Conservation (phyloP, 345 rosid genomes). For the Salix udensis region DNA sequence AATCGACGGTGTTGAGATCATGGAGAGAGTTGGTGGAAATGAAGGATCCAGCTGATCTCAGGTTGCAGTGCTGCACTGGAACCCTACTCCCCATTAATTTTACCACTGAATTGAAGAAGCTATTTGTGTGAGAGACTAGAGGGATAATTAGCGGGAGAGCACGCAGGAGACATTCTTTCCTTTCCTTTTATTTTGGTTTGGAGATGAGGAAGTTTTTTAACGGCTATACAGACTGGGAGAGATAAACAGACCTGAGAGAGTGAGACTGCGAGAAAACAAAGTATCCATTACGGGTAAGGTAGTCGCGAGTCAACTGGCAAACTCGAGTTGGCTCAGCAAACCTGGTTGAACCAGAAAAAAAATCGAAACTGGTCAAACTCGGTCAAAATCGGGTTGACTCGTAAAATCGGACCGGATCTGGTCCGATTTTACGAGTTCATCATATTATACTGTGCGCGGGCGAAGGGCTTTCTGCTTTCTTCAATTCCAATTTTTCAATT, state of each 20-base stretch:
- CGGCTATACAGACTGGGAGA: constrained; percentile 31
- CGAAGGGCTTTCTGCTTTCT: too few species aligned
- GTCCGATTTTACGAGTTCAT: too few species aligned
- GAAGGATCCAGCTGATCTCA: constrained; percentile 66
- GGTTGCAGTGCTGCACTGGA: constrained; percentile 65
- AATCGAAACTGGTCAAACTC: too few species aligned
- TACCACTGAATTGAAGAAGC: too few species aligned
- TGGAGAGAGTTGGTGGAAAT: constrained; percentile 52
- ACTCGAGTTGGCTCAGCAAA: too few species aligned
- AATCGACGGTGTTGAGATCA: constrained; percentile 80
- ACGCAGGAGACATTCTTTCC: not conserved
- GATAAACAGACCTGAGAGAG: constrained; percentile 47
- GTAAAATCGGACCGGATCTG: too few species aligned
- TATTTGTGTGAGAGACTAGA: not conserved
- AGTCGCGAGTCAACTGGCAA: too few species aligned
- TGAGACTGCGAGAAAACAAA: constrained; percentile 26
- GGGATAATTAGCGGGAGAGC: constrained; percentile 1
- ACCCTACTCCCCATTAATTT: constrained; percentile 68
- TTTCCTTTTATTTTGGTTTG: constrained; percentile 1
- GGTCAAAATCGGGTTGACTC: too few species aligned
- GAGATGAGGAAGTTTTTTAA: constrained; percentile 8
- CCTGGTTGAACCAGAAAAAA: too few species aligned
- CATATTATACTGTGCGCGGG: too few species aligned
- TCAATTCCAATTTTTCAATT: too few species aligned
- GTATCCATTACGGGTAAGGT: too few species aligned